Evolutionary conservation across 177 flowering plant species (phyloP).

Genomic region (Telopea speciosissima): DNA sequence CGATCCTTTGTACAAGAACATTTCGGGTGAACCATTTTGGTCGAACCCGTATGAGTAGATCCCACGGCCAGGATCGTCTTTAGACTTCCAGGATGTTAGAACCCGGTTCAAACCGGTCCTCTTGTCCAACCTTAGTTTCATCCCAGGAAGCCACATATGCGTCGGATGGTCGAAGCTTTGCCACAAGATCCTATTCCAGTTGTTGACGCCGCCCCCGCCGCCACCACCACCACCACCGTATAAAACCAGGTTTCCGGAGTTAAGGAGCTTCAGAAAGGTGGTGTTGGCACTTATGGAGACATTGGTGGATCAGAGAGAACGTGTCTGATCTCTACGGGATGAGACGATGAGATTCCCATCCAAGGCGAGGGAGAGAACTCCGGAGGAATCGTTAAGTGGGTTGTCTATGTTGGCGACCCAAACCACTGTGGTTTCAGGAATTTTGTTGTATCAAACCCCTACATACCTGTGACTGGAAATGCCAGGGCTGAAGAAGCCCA

Average conservation of each 20-base stretch:
- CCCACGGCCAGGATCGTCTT: constrained; percentile 32
- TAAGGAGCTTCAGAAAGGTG: not conserved
- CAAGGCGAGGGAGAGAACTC: constrained; percentile 13
- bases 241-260: not conserved
- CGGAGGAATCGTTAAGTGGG: constrained; percentile 27
- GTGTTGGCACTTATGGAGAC: not conserved
- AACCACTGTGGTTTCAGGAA: constrained; percentile 16
- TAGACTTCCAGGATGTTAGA: constrained; percentile 35
- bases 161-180: constrained; percentile 43
- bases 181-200: constrained; percentile 12
- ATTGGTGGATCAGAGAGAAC: not conserved
- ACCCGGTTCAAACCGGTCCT: constrained; percentile 22
- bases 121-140: constrained; percentile 32
- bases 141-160: constrained; percentile 23
- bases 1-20: constrained; percentile 10
- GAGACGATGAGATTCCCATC: constrained; percentile 22
- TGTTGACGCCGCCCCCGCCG: too few species aligned
- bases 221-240: not conserved
- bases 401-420: constrained; percentile 45
- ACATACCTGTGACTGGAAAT: constrained; percentile 26
- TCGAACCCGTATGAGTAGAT: constrained; percentile 14
- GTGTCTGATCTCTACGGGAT: not conserved
- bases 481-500: constrained; percentile 41
- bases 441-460: constrained; percentile 32
- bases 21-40: constrained; percentile 20